Base-by-base conservation (phyloP, 768 basidiomycete genomes). In the Mycena rebaudengoi region DNA sequence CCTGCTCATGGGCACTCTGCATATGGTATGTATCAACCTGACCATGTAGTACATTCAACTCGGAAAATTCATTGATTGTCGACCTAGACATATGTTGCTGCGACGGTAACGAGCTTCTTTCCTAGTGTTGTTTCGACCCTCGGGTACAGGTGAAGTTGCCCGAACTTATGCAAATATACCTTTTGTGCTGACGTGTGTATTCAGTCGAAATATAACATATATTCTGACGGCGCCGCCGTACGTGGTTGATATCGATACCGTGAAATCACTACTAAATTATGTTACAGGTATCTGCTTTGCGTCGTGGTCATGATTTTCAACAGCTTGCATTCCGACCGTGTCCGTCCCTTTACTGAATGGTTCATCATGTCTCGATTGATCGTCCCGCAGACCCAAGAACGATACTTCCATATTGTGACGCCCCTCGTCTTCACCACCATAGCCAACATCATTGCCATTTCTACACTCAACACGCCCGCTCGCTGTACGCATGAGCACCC, bases 1-100 rank as follows among this genome's bases (percentile, higher is more conserved):
- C 71, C 14, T 83, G n/a, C 66, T 63, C 51, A 67, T 25, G 75
- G 55, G 54, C 5, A 63, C 60, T 16, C 39, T 67, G 40, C 45
- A 62, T 23, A 63, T 67, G 66, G 66, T 63, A 23, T 23, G 61
- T 28, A n/a, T n/a, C n/a, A n/a, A n/a, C n/a, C n/a, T n/a, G n/a
- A n/a, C n/a, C n/a, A n/a, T n/a, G n/a, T n/a, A n/a, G n/a, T n/a
- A n/a, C n/a, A n/a, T n/a, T n/a, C n/a, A n/a, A n/a, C n/a, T n/a
- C n/a, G n/a, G n/a, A n/a, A n/a, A n/a, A n/a, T n/a, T n/a, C n/a
- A n/a, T n/a, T n/a, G n/a, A n/a, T 18, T 28, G 45, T 40, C 30
- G 7, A 29, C 13, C 11, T 21, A 66, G 65, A 66, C 65, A 1
- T 66, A 62, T 14, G 49, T 66, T 14, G 65, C 65, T 10, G 65